phyloP scores from a whole-genome alignment of 1,139 yeast genomes.

The Geotrichum australiense region DNA sequence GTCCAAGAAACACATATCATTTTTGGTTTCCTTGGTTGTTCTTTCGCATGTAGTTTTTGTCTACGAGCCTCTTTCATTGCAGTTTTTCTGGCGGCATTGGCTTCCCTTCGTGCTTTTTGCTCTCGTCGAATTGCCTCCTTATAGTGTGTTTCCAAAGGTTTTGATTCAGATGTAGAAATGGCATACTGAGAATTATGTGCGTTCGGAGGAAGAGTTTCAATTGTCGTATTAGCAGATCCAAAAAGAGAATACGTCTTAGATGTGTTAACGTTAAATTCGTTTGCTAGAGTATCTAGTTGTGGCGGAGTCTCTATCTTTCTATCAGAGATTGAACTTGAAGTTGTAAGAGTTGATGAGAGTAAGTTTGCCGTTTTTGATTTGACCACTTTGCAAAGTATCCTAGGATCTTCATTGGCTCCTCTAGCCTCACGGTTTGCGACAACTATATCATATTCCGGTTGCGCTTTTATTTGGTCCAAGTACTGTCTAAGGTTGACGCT shows the following conservation, averaged over 20 bases:
- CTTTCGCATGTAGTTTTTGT: constrained; percentile 20
- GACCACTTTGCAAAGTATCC: constrained; percentile 24
- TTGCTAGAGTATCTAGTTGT: no score
- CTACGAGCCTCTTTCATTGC: constrained; percentile 14
- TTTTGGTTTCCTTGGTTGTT: constrained; percentile 27
- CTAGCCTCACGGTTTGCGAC: constrained; percentile 21
- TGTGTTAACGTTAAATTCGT: no score
- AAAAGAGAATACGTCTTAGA: no score
- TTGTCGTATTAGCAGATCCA: background rate
- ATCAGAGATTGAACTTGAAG: no score
- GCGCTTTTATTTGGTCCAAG: constrained; percentile 5
- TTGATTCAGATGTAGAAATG: background rate
- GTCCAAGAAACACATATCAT: constrained; percentile 32
- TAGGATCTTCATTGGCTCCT: constrained; percentile 15
- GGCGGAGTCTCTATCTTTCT: no score
- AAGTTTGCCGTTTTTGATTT: constrained; percentile 10
- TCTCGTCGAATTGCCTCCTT: constrained; percentile 14
- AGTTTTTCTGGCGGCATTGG: constrained; percentile 3
- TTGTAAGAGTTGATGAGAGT: background rate
- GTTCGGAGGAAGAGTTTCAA: background rate
- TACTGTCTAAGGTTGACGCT: constrained; percentile 17
- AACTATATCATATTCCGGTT: constrained; percentile 18
- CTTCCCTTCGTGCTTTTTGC: constrained; percentile 11
- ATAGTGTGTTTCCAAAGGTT: constrained; percentile 1
- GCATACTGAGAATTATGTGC: background rate